Conservation (phyloP, 768 basidiomycete genomes). For the Daedaleopsis nitida region DNA sequence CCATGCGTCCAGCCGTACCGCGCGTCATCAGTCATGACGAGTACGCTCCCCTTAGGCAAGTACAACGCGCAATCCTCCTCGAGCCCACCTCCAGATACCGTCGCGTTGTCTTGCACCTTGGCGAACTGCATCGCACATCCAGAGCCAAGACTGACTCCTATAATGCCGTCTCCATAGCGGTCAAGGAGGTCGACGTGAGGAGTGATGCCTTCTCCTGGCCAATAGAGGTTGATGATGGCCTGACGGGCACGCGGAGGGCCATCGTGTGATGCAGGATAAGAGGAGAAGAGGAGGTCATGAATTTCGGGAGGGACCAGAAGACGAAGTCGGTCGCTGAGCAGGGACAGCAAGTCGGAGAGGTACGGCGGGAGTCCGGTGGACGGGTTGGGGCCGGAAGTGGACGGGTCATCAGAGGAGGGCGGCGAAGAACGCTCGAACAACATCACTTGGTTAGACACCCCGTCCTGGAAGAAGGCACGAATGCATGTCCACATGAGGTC, state of each 20-base stretch:
- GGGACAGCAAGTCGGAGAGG: conserved; percentile 53
- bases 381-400: neutral
- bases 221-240: conserved; percentile 88
- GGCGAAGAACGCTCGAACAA: conserved; percentile 60
- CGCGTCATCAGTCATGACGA: conserved; percentile 79
- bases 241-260: conserved; percentile 58
- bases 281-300: conserved; percentile 61
- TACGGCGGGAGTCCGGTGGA: conserved; percentile 56
- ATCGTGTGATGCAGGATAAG: conserved; percentile 37
- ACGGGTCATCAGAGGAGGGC: conserved; percentile 11
- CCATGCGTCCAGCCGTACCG: conserved; percentile 90
- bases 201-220: conserved; percentile 86
- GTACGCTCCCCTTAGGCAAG: conserved; percentile 73
- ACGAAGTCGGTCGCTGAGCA: conserved; percentile 49
- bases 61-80: conserved; percentile 51
- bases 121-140: conserved; percentile 81
- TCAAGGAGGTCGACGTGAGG: conserved; percentile 85
- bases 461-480: conserved; percentile 53
- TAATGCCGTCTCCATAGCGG: conserved; percentile 87
- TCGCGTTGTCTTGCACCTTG: conserved; percentile 20
- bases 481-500: conserved; percentile 53
- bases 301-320: conserved; percentile 51
- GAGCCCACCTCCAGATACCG: conserved; percentile 5
- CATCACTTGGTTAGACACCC: conserved; percentile 79
- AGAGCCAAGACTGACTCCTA: conserved; percentile 82